These are phyloP conservation scores for Rhizopogon vulgaris DNA, from an alignment of 768 basidiomycete species.

Conservation along the genomic window DNA sequence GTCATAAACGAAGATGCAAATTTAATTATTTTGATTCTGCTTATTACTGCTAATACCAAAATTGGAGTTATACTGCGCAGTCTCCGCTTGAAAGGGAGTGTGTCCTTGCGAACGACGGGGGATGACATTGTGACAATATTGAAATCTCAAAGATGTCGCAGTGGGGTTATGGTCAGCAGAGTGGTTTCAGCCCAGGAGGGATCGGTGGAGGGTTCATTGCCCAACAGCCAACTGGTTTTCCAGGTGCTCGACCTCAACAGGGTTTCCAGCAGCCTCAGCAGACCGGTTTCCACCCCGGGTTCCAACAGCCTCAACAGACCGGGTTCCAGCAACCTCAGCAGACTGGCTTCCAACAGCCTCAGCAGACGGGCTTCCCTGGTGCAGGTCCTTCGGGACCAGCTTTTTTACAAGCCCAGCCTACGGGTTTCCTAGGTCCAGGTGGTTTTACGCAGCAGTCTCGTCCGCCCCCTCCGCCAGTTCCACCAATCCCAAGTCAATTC, in stretches of 20 bases:
- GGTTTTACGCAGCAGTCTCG: slow-evolving; percentile 32
- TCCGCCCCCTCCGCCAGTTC: slow-evolving; percentile 54
- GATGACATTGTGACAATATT: too few relatives aligned
- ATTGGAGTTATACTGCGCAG: neutral
- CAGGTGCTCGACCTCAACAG: slow-evolving; percentile 24
- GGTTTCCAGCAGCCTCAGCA: neutral
- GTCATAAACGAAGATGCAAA: too few relatives aligned
- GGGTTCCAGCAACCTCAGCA: slow-evolving; percentile 44
- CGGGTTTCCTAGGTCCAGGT: slow-evolving; percentile 39
- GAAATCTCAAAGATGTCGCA: slow-evolving; percentile 53
- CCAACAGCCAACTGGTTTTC: slow-evolving; percentile 59
- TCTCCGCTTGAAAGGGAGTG: slow-evolving; percentile 15
- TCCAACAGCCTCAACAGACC: slow-evolving; percentile 71
- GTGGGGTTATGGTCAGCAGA: slow-evolving; percentile 57
- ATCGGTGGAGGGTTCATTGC: slow-evolving; percentile 33
- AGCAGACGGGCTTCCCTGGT: slow-evolving; percentile 40
- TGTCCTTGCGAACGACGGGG: slow-evolving; percentile 1
- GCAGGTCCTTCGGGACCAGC: slow-evolving; percentile 22
- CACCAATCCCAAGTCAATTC: slow-evolving; percentile 56
- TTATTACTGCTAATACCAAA: neutral
- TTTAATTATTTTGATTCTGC: neutral
- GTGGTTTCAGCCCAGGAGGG: slow-evolving; percentile 21
- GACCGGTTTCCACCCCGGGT: slow-evolving; percentile 41
- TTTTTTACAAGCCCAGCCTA: slow-evolving; percentile 47
- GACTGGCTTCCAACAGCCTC: slow-evolving; percentile 39